These are phyloP conservation scores for Stylonectria norvegica DNA, from an alignment of 2,329 filamentous ascomycete genomes.

Conservation along the genomic window DNA sequence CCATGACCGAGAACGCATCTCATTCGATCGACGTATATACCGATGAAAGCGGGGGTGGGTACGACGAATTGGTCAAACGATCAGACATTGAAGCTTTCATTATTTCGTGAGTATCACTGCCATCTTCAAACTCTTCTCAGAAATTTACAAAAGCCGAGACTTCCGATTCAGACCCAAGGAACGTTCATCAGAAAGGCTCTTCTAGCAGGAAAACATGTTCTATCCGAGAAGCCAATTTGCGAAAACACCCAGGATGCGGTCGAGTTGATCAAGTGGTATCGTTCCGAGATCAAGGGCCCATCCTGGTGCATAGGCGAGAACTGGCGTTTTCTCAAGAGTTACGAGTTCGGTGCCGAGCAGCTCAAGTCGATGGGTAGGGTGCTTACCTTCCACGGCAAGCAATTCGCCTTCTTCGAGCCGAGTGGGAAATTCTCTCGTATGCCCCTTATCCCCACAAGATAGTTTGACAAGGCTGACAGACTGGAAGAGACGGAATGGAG, in stretches of 20 bases:
- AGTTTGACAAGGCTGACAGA: neutral
- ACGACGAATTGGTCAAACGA: conserved; percentile 1
- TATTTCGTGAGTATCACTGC: neutral
- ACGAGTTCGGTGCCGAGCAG: conserved; percentile 5
- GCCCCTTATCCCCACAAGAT: neutral
- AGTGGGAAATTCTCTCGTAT: conserved; percentile 4
- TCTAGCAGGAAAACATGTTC: conserved; percentile 4
- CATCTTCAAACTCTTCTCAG: neutral
- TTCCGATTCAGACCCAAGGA: conserved; percentile 4
- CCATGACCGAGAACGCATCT: conserved; percentile 1
- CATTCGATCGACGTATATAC: conserved; percentile 2
- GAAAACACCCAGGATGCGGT: conserved; percentile 1
- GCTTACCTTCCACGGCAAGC: conserved; percentile 1
- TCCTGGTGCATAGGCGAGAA: conserved; percentile 13
- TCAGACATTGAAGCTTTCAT: conserved; percentile 6
- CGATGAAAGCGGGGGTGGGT: neutral
- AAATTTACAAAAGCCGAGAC: too few species aligned
- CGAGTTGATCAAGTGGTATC: conserved; percentile 7
- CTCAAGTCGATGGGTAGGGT: conserved; percentile 3
- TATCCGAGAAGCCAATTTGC: conserved; percentile 5
- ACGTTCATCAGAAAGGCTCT: conserved; percentile 3
- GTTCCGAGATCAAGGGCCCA: conserved; percentile 1
- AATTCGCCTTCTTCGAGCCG: neutral
- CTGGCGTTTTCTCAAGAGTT: conserved; percentile 11
- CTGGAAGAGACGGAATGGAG: conserved; percentile 7